Evolutionary conservation across 345 rosid genomes (phyloP), one percentile per base, ranked within the genome.

Genomic region (Trapa bicornis): DNA sequence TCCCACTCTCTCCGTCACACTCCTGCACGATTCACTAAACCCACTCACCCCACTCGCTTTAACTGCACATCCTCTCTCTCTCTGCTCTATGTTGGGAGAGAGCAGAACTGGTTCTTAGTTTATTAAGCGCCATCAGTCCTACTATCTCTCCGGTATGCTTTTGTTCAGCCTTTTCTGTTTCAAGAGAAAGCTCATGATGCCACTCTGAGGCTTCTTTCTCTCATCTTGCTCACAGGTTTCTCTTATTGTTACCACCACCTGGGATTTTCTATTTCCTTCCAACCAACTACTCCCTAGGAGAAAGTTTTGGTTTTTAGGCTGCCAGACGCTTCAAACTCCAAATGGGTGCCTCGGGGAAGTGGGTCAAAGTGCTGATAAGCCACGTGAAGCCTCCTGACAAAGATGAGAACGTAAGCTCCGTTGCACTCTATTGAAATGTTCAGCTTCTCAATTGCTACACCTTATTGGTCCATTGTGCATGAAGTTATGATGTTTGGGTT

Each of bases 311-410:
- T 47, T 53, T 38, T 50, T 72, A 41, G n/a, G 70, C 33, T n/a
- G 29, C 10, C 63, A 17, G 33, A 8, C 37, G 61, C 36, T 35
- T 72, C 32, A 22, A 22, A 29, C 36, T 35, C 66, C 32, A 32
- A 42, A 93, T 93, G 98, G 97, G 98, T 81, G 97, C 90, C 72
- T 85, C 98, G 60, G 97, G 96, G 38, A 93, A 85, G 75, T 93
- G 98, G 98, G 86, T 93, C 6, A 90, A 87, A 72, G 82, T 94
- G 17, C 79, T 93, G 50, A 83, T 87, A 8, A 89, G 92, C 67
- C 82, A 84, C 35, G 90, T 82, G 69, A 93, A 87, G 77, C 63
- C 80, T 1, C 63, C 80, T 1, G 92, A 84, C 66, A 87, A 86
- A 15, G 86, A 85, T 13, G 86, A 86, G 63, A 67, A 29, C 43